phyloP scores from a whole-genome alignment of 495 filamentous ascomycete genomes.

The Neurospora sp. region DNA sequence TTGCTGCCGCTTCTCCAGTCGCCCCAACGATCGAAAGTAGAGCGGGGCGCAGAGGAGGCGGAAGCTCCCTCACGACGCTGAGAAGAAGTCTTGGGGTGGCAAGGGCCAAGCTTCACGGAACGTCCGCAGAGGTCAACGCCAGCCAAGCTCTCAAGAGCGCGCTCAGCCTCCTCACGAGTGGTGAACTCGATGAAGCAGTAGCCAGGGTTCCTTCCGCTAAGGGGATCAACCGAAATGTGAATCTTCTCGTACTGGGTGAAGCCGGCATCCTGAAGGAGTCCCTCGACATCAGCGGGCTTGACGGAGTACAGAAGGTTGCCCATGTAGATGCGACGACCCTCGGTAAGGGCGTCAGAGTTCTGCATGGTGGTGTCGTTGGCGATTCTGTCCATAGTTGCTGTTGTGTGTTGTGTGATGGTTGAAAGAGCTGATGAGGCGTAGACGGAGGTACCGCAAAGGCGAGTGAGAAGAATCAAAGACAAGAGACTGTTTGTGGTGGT shows the following conservation, averaged over 20 bases:
- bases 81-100: slow-evolving; percentile 31
- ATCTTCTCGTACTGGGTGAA: slow-evolving; percentile 44
- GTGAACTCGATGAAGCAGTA: slow-evolving; percentile 63
- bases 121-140: slow-evolving; percentile 45
- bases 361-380: not conserved
- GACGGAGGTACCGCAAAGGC: not conserved
- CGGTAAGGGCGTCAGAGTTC: slow-evolving; percentile 30
- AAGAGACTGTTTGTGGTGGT: not conserved
- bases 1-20: slow-evolving; percentile 24
- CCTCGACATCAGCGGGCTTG: slow-evolving; percentile 50
- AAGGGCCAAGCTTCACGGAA: slow-evolving; percentile 51
- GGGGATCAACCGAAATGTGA: slow-evolving; percentile 57
- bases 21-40: slow-evolving; percentile 28
- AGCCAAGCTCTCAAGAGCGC: slow-evolving; percentile 44
- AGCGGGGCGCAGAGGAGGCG: slow-evolving; percentile 4
- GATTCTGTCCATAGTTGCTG: not conserved
- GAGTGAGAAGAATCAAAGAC: not conserved
- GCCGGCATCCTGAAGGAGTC: slow-evolving; percentile 39
- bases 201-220: slow-evolving; percentile 57
- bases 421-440: not conserved
- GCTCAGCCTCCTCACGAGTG: slow-evolving; percentile 45
- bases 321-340: slow-evolving; percentile 51
- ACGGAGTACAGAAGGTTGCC: slow-evolving; percentile 60
- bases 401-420: not conserved
- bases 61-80: not conserved